Evolutionary conservation across 192 early-diverging fungal genomes (phyloP).

Genomic region (Backusella australiensis): DNA sequence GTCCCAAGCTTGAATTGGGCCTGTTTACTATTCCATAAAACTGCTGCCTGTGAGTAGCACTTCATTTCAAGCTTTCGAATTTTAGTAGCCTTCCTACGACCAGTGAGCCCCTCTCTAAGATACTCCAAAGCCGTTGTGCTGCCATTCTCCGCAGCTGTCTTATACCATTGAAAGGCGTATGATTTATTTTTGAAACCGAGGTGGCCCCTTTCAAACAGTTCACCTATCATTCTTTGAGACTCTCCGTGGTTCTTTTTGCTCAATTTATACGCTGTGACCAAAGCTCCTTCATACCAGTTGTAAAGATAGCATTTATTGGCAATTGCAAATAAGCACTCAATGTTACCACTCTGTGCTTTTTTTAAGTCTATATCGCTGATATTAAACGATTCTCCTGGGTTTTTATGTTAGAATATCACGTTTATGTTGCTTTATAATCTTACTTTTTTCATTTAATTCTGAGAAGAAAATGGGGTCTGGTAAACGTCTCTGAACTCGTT

Average conservation of each 20-base stretch:
- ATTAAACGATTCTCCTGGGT: neutral
- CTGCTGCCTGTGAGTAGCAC: neutral
- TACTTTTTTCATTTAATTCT: neutral
- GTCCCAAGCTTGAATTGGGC: neutral
- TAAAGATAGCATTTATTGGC: neutral
- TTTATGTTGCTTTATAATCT: neutral
- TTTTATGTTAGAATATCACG: neutral
- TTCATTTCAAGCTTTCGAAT: neutral
- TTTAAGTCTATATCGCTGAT: neutral
- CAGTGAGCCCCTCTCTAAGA: neutral
- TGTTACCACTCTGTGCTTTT: neutral
- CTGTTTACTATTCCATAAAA: neutral
- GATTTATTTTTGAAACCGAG: neutral
- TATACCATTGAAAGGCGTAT: neutral
- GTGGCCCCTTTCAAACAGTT: neutral
- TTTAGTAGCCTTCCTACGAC: neutral
- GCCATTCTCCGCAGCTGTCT: neutral
- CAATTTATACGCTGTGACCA: neutral
- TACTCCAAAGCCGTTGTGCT: neutral
- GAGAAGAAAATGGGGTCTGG: neutral
- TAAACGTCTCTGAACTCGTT: neutral
- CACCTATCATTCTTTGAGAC: neutral
- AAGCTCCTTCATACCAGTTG: neutral
- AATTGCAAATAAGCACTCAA: neutral
- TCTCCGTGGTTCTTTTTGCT: neutral